Evolutionary conservation across 2,329 filamentous ascomycete species (phyloP).

Genomic region (Exophiala viscosa): DNA sequence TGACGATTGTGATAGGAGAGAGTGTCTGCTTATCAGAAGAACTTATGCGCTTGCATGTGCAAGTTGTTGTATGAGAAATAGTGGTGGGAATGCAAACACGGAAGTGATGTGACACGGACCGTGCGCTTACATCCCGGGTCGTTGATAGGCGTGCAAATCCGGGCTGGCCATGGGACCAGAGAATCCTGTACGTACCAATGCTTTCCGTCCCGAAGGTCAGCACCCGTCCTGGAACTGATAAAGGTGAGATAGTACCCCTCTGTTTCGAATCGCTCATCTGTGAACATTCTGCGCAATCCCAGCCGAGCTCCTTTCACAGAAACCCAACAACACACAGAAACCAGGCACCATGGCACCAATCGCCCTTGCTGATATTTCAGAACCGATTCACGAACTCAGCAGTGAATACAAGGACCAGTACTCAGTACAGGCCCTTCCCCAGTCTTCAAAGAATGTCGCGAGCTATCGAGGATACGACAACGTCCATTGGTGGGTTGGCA

Average conservation of each 20-base stretch:
- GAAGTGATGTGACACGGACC: constrained; percentile 4
- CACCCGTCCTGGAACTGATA: too few species aligned
- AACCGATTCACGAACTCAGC: constrained; percentile 12
- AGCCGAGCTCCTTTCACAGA: background rate
- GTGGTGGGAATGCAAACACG: background rate
- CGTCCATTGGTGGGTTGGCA: constrained; percentile 93
- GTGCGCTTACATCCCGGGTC: constrained; percentile 1
- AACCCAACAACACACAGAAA: background rate
- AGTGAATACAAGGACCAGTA: constrained; percentile 4
- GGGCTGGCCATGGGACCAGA: background rate
- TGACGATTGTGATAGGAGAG: too few species aligned
- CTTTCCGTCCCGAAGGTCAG: too few species aligned
- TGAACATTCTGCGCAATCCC: too few species aligned
- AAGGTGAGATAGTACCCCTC: too few species aligned
- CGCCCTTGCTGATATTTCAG: constrained; percentile 14
- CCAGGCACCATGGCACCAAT: constrained; percentile 21
- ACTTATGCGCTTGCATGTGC: background rate
- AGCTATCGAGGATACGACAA: constrained; percentile 82
- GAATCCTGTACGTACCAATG: too few species aligned
- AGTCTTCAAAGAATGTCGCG: constrained; percentile 12
- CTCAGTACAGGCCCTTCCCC: constrained; percentile 6
- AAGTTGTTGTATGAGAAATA: background rate
- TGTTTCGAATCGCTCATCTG: background rate
- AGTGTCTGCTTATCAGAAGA: too few species aligned
- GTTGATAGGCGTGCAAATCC: background rate